Evolutionary conservation across 108 stramenopile species (phyloP).

Genomic region (Fragilaria crotonensis): DNA sequence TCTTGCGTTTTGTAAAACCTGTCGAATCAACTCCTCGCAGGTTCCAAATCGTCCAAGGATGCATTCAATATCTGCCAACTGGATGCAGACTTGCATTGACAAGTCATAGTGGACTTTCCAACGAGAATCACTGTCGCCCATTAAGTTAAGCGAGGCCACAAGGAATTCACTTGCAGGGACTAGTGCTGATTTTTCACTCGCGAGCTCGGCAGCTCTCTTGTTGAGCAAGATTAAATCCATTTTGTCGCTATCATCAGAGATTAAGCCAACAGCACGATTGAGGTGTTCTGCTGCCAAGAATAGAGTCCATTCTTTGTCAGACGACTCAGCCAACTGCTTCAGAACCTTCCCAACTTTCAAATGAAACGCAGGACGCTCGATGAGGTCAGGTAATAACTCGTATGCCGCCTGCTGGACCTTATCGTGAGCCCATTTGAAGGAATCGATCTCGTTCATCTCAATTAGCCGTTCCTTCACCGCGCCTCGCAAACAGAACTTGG

Average conservation of each 20-base stretch:
- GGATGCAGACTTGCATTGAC: background rate
- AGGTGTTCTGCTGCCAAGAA: background rate
- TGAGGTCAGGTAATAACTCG: slow-evolving; percentile 19
- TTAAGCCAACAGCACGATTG: background rate
- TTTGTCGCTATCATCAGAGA: background rate
- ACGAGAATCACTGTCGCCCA: background rate
- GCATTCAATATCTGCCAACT: background rate
- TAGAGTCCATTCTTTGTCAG: background rate
- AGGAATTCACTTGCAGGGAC: background rate
- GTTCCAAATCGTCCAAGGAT: background rate
- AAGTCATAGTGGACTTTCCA: background rate
- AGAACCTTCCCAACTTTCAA: background rate
- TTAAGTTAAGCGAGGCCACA: background rate
- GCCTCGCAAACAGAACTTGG: background rate
- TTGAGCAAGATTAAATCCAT: background rate
- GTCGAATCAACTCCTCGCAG: background rate
- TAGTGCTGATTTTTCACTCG: background rate
- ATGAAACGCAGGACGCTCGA: background rate
- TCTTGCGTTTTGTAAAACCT: background rate
- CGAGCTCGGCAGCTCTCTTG: background rate
- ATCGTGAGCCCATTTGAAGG: slow-evolving; percentile 27
- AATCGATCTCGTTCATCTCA: background rate
- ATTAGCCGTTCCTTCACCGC: background rate
- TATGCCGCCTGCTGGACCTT: slow-evolving; percentile 44
- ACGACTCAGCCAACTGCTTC: background rate